phyloP scores from a whole-genome alignment of 768 basidiomycete species.

The Cystobasidiopsis lactophilus region DNA sequence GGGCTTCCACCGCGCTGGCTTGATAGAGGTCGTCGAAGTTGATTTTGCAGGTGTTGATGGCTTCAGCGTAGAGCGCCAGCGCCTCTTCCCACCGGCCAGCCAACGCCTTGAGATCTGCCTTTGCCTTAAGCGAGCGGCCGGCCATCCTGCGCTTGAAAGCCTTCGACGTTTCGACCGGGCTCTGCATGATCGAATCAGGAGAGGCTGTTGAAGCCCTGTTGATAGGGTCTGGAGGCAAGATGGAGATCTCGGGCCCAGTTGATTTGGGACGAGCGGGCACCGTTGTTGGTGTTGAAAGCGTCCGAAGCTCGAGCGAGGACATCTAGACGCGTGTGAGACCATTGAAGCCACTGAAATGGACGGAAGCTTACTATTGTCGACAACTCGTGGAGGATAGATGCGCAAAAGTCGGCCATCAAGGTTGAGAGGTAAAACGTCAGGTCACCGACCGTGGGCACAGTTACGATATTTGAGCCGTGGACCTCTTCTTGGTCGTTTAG shows the following conservation, averaged over 20 bases:
- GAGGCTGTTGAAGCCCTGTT: neutral
- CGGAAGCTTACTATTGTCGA: constrained; percentile 46
- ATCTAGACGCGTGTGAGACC: constrained; percentile 5
- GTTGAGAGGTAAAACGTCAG: constrained; percentile 73
- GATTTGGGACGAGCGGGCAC: neutral
- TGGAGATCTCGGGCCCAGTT: neutral
- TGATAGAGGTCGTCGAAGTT: constrained; percentile 69
- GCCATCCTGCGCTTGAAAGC: constrained; percentile 9
- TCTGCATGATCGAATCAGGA: neutral
- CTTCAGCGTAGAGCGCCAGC: constrained; percentile 55
- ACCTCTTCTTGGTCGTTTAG: constrained; percentile 33
- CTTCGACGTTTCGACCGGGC: neutral
- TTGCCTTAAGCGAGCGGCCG: constrained; percentile 63
- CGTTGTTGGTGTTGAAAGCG: neutral
- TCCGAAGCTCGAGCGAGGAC: constrained; percentile 13
- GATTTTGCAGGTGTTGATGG: constrained; percentile 48
- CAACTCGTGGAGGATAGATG: constrained; percentile 64
- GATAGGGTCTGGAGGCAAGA: neutral
- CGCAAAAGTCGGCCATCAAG: constrained; percentile 67
- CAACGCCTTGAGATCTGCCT: constrained; percentile 69
- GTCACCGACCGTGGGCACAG: constrained; percentile 64
- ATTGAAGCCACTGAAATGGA: neutral
- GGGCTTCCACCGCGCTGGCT: constrained; percentile 50
- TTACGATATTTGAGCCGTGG: constrained; percentile 36
- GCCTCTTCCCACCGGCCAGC: constrained; percentile 68